Evolutionary conservation across 306 rosid species (phyloP).

Genomic region (Quercus berberidifolia): DNA sequence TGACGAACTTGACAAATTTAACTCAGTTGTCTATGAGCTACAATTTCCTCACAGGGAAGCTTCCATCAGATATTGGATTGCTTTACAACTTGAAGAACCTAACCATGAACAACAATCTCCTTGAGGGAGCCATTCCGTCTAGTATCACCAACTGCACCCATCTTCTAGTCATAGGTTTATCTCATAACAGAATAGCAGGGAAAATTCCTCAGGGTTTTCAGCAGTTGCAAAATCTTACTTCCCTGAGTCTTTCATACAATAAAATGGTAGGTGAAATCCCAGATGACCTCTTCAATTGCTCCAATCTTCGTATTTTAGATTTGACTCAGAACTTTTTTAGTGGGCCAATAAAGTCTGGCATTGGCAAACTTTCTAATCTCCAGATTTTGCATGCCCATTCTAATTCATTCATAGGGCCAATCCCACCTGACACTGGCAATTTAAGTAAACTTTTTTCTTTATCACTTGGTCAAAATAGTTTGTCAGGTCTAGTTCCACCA

Average conservation of each 20-base stretch:
- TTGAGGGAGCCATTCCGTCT: conserved; percentile 62
- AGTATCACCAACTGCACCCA: conserved; percentile 69
- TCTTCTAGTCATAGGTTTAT: conserved; percentile 42
- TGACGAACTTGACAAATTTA: conserved; percentile 62
- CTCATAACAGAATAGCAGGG: conserved; percentile 49
- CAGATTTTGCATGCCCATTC: conserved; percentile 12
- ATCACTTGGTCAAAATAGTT: conserved; percentile 48
- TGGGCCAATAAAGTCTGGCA: conserved; percentile 56
- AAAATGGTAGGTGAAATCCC: conserved; percentile 76
- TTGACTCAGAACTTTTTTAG: conserved; percentile 45
- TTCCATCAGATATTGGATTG: conserved; percentile 64
- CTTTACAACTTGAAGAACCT: conserved; percentile 63
- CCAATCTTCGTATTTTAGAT: conserved; percentile 49
- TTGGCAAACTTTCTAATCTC: conserved; percentile 58
- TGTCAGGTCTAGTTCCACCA: conserved; percentile 65
- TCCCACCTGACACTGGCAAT: conserved; percentile 68
- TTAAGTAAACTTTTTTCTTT: conserved; percentile 49
- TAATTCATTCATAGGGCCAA: conserved; percentile 64
- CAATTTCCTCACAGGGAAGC: conserved; percentile 70
- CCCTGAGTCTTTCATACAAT: conserved; percentile 42
- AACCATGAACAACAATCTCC: conserved; percentile 26
- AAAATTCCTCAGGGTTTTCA: conserved; percentile 63
- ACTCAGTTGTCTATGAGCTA: conserved; percentile 52
- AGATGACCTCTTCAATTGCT: conserved; percentile 68
- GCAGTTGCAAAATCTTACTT: conserved; percentile 59